Evolutionary conservation across 352 stramenopile species (phyloP).

Genomic region (Globisporangium takayamanum): DNA sequence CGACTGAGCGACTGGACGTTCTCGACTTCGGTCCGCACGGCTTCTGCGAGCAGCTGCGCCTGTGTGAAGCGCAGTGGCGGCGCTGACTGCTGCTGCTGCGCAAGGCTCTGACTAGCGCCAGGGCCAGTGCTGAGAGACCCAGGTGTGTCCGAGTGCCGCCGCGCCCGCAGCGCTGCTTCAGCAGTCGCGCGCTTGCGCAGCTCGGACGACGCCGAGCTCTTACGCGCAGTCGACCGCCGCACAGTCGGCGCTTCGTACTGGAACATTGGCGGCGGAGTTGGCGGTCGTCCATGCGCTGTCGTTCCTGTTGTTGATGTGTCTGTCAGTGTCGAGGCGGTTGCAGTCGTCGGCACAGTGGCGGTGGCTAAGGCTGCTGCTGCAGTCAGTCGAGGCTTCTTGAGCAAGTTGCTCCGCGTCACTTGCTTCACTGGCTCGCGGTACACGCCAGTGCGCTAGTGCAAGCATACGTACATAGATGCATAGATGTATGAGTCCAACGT

Average conservation of each 20-base stretch:
- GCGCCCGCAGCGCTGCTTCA: slow-evolving; percentile 44
- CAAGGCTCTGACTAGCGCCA: slow-evolving; percentile 11
- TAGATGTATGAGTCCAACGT: background rate
- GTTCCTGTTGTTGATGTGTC: background rate
- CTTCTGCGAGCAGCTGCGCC: slow-evolving; percentile 59
- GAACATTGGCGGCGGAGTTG: slow-evolving; percentile 5
- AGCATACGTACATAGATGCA: background rate
- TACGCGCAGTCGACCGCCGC: slow-evolving; percentile 49
- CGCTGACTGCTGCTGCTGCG: slow-evolving; percentile 13
- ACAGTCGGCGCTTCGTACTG: slow-evolving; percentile 38
- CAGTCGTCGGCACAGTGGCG: no score
- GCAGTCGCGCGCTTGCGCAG: slow-evolving; percentile 45
- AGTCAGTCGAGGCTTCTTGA: slow-evolving; percentile 14
- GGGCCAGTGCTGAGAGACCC: no score
- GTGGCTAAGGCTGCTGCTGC: background rate
- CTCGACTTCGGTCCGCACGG: slow-evolving; percentile 71
- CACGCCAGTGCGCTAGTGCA: slow-evolving; percentile 5
- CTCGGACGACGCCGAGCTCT: slow-evolving; percentile 55
- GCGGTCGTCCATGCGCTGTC: background rate
- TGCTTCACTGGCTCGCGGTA: slow-evolving; percentile 26
- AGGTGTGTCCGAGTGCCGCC: background rate
- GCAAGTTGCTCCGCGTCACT: background rate
- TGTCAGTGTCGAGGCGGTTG: background rate
- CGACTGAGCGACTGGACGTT: slow-evolving; percentile 75
- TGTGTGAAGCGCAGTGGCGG: slow-evolving; percentile 35